Base-by-base conservation (phyloP, 2,329 filamentous ascomycete genomes). In the Fusarium goolgardi region DNA sequence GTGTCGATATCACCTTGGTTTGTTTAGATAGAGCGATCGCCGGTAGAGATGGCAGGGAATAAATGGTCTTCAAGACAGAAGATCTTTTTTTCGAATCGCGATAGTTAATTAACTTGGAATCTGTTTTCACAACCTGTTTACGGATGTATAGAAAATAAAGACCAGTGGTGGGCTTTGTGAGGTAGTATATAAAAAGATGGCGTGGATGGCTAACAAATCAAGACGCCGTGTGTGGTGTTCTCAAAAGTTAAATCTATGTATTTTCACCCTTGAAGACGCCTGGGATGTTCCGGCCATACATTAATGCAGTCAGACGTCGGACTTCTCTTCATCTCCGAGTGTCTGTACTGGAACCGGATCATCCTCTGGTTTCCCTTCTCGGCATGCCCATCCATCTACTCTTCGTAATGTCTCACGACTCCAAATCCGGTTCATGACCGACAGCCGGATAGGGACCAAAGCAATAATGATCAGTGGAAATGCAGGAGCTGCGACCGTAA, bases 401-500 rank as follows among this genome's bases (percentile, higher is more conserved):
- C 76, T 75, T 34, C 76, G 73, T 49, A 90, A 78, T 10, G 86
- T 86, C 66, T 89, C 86, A 44, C 82, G 80, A 20, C 80, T 81
- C 88, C 88, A 90, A 55, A 88, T 78, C 50, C 77, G 81, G 60
- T 86, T 87, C 86, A 90, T 90, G 15, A 89, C 55, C 18, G 84
- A 78, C 11, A 91, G 74, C 13, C 88, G 80, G n/a, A 88, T 80
- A 0, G 88, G 88, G 2, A 91, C 88, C n/a, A 90, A 75, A 8
- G 84, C 81, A 54, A 90, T 86, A 61, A 91, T 89, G 27, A 90
- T 82, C 10, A 91, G 77, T 1, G 88, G 88, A 66, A 90, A 90
- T 0, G 84, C 86, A 0, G 87, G 87, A 1, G 87, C 87, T 0
- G 84, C 88, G n/a, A 85, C 82, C 0, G 87, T 90, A 52, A 90